These are phyloP conservation scores for Tuber umbilicatum DNA, from an alignment of 495 filamentous ascomycete species.

Conservation along the genomic window DNA sequence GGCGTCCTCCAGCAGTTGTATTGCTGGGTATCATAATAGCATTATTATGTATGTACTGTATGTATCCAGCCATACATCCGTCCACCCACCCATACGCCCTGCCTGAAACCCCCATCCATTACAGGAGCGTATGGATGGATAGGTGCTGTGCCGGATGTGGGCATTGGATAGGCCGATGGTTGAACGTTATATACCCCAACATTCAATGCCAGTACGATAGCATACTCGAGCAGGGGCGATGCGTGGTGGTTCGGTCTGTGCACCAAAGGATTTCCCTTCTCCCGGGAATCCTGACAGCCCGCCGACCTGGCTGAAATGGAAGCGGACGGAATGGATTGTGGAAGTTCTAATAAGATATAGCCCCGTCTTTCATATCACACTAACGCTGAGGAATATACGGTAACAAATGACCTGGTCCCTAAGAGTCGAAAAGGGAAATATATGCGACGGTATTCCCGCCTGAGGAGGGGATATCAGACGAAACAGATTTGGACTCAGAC, in stretches of 20 bases:
- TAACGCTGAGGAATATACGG: not conserved
- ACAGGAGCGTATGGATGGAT: not conserved
- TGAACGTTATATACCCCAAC: not conserved
- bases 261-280: not conserved
- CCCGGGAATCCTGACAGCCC: not conserved
- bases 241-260: not conserved
- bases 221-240: not conserved
- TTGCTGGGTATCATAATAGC: not conserved
- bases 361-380: not conserved
- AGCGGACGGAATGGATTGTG: not conserved
- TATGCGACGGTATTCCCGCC: not conserved
- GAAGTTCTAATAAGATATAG: not conserved
- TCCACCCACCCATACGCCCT: not conserved
- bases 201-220: not conserved
- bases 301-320: not conserved
- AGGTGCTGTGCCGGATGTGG: not conserved
- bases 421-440: not conserved
- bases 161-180: not conserved
- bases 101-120: not conserved
- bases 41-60: not conserved
- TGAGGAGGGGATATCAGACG: not conserved
- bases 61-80: no score
- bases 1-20: not conserved
- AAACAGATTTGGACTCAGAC: slow-evolving; percentile 5
- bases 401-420: not conserved